A percentile compares a stretch with the other conserved stretches of the same genome.
phyloP scores from a whole-genome alignment of 2,329 filamentous ascomycete species.

The Cercospora sp. region DNA sequence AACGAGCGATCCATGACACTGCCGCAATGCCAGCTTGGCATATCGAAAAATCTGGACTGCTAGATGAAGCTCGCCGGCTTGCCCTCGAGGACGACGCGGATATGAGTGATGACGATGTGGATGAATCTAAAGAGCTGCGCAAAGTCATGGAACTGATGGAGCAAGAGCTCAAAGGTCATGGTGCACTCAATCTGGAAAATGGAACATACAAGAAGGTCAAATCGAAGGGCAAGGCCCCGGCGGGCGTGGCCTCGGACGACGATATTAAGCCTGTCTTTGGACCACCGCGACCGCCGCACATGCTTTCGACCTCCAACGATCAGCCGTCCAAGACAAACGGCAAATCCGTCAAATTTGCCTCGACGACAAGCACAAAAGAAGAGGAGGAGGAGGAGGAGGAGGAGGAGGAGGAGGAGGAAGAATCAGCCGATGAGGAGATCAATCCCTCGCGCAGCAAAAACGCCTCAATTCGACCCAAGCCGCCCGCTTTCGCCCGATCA shows the following conservation, averaged over 20 bases:
- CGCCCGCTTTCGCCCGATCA: conserved; percentile 6
- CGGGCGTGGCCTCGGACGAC: conserved; percentile 13
- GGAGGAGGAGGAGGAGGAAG: conserved; percentile 31
- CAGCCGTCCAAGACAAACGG: background rate
- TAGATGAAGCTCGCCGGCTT: conserved; percentile 39
- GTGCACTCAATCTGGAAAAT: conserved; percentile 58
- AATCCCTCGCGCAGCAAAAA: conserved; percentile 28
- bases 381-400: conserved; percentile 37
- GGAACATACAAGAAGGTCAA: conserved; percentile 29
- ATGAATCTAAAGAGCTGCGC: conserved; percentile 62
- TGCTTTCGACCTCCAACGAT: conserved; percentile 20
- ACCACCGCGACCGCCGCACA: conserved; percentile 33
- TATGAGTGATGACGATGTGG: conserved; percentile 42
- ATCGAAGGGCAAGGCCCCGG: conserved; percentile 33
- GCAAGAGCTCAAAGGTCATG: conserved; percentile 67
- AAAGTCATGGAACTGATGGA: conserved; percentile 70
- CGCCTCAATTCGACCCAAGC: background rate
- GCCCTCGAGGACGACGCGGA: conserved; percentile 46
- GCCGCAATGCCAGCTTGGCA: conserved; percentile 65
- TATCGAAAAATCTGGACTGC: conserved; percentile 36
- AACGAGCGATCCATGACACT: conserved; percentile 87
- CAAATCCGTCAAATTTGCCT: conserved; percentile 30
- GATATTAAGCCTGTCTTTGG: conserved; percentile 32
- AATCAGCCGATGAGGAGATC: conserved; percentile 43
- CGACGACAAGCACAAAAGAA: conserved; percentile 14